These are phyloP conservation scores for Rubia occidens DNA, from an alignment of 305 asterid species.

Conservation along the genomic window DNA sequence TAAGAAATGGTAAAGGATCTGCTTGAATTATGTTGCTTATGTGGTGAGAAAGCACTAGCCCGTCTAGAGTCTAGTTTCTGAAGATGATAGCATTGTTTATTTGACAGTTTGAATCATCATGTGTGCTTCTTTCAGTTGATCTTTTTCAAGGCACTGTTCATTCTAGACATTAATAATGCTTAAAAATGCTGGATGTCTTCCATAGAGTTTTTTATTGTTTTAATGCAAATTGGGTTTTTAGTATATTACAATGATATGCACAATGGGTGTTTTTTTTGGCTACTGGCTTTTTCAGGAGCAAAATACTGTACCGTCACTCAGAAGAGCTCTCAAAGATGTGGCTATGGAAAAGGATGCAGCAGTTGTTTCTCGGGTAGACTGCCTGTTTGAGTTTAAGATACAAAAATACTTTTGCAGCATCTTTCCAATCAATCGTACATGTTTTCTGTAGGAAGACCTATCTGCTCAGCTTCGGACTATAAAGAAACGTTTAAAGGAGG, in stretches of 20 bases:
- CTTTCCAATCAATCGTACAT: conserved; percentile 17
- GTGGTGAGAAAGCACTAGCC: not conserved
- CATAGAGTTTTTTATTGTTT: not conserved
- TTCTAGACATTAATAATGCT: not conserved
- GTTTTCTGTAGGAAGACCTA: conserved; percentile 74
- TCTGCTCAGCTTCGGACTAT: conserved; percentile 83
- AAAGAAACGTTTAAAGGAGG: conserved; percentile 80
- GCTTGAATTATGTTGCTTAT: not conserved
- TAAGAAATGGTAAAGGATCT: not conserved
- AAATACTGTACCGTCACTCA: conserved; percentile 66
- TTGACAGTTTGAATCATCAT: not conserved
- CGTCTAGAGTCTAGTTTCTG: not conserved
- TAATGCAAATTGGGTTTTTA: not conserved
- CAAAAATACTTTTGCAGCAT: conserved; percentile 4
- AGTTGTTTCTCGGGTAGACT: conserved; percentile 76
- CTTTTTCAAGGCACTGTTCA: not conserved
- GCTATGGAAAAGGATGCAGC: conserved; percentile 99
- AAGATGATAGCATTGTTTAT: not conserved
- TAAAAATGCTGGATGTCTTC: not conserved
- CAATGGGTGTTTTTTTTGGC: not conserved
- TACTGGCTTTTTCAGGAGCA: conserved; percentile 56
- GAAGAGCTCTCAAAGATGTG: conserved; percentile 90
- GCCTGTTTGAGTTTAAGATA: not conserved
- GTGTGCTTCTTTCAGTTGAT: not conserved
- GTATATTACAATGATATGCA: not conserved